Evolutionary conservation across 1,139 yeast genomes (phyloP), one percentile per base, ranked within the genome.

Genomic region (Lodderomyces oxycetoniae): DNA sequence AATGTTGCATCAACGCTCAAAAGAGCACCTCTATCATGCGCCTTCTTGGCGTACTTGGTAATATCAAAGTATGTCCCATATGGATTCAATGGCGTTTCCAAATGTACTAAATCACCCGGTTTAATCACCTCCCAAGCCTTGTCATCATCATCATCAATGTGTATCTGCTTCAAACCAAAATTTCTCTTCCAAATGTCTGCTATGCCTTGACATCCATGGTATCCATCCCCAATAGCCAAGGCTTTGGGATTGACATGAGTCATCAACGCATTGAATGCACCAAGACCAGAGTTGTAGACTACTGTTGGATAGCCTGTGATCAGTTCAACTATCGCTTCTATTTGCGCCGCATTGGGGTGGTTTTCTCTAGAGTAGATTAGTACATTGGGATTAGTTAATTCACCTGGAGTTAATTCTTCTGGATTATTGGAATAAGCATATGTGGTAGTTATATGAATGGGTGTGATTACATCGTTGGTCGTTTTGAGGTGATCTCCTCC

Each of bases 21-120:
- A 16, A 65, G 53, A 0, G 95, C 94, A 3, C 88, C 87, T 37
- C 71, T 68, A 0, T 66, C 60, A 51, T 87, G 95, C 0, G 94
- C 91, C 35, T 67, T 61, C 3, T 73, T 62, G 3, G 89, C 87
- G 51, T 70, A 82, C 35, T 71, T 59, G 15, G 63, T 59, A 36
- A 88, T 74, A 50, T 83, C 86, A 35, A 66, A 61, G n/a, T 80
- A 74, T 5, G 71, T 62, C 1, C 96, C 96, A 35, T 71, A 74
- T 13, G 96, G 96, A 54, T 89, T 89, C 38, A 86, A 77, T 3
- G 96, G 96, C 0, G 94, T 78, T 58, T 88, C 96, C 31, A 88
- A 52, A 52, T 87, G 95, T 26, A 88, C 71, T 26, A 88, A 59
- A 53, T 88, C 96, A 17, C 95, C 96, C 25, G 59, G 46, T 15